Evolutionary conservation across 2,329 filamentous ascomycete species (phyloP), one percentile per base, ranked within the genome.

Genomic region (Fusarium sp.): DNA sequence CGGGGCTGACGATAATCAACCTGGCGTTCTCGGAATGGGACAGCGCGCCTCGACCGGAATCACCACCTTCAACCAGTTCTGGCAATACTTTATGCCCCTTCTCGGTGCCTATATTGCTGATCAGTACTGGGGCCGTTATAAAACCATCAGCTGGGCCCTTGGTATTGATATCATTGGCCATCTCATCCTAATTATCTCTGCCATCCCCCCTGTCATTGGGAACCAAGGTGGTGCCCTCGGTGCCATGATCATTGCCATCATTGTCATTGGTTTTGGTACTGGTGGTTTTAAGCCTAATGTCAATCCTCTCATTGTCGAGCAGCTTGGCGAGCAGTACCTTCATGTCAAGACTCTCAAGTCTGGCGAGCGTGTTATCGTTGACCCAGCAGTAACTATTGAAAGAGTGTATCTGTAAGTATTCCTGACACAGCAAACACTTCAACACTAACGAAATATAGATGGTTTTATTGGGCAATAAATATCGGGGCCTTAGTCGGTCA

Each of bases 201-300:
- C 89, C n/a, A 80, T 92, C 8, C 91, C 91, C 0, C 79, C 82
- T 1, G 86, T 91, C 23, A 88, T 93, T 48, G 80, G 83, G 15
- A 80, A 85, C 47, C 80, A 82, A 5, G 54, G 85, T 82, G 84
- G 86, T 24, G 84, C 89, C 0, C 82, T 92, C 18, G 88, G 83
- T 1, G 86, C 86, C 21, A 88, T 93, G 59, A 83, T 92, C 57
- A 84, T 93, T 74, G 90, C 89, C 11, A 79, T 85, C 54, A 71
- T 85, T 33, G 66, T 79, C 55, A 81, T 85, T 53, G 83, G 83
- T 23, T 77, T 93, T 15, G 91, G 91, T 38, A 92, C 91, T 2
- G 91, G 91, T 64, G 90, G 91, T 62, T 93, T 93, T 84, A 93
- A 93, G 81, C 80, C 90, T 41, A 94, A 93, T 70, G 88, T 93